phyloP scores from a whole-genome alignment of 1,139 yeast genomes.

The Candida smagusa region DNA sequence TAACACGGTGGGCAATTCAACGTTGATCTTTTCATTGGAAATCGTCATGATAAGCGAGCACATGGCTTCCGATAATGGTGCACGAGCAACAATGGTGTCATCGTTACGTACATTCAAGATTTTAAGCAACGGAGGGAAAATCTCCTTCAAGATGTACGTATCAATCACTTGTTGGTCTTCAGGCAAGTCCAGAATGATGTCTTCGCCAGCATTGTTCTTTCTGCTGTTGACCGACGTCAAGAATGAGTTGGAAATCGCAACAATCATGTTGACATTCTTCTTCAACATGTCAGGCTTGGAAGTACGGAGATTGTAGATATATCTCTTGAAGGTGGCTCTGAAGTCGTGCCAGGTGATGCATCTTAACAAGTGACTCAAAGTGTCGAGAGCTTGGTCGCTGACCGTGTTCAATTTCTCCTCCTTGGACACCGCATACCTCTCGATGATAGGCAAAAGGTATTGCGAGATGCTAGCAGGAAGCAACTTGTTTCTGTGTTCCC shows the following conservation, averaged over 20 bases:
- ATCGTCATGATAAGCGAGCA: conserved; percentile 68
- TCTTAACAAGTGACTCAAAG: conserved; percentile 59
- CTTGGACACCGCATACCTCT: conserved; percentile 59
- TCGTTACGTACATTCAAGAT: conserved; percentile 65
- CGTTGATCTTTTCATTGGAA: conserved; percentile 50
- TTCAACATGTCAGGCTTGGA: conserved; percentile 52
- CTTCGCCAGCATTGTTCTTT: conserved; percentile 1
- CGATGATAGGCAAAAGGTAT: conserved; percentile 80
- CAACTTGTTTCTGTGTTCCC: conserved; percentile 38
- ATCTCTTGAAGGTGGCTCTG: conserved; percentile 70
- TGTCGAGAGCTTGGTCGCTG: conserved; percentile 66
- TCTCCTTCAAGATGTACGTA: conserved; percentile 50
- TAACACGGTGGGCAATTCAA: conserved; percentile 74
- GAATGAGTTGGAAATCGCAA: conserved; percentile 59
- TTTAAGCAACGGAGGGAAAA: conserved; percentile 61
- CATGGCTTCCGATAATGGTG: conserved; percentile 80
- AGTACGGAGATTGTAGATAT: conserved; percentile 51
- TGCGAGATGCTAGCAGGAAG: conserved; percentile 66
- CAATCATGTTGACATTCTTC: conserved; percentile 60
- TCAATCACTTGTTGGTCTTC: conserved; percentile 46
- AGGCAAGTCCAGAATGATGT: conserved; percentile 22
- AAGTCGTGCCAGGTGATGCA: conserved; percentile 78
- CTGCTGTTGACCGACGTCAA: conserved; percentile 11
- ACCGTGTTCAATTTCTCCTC: conserved; percentile 68
- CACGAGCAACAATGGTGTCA: conserved; percentile 70